Conservation (phyloP, 495 filamentous ascomycete genomes). For the Zalerion maritima region DNA sequence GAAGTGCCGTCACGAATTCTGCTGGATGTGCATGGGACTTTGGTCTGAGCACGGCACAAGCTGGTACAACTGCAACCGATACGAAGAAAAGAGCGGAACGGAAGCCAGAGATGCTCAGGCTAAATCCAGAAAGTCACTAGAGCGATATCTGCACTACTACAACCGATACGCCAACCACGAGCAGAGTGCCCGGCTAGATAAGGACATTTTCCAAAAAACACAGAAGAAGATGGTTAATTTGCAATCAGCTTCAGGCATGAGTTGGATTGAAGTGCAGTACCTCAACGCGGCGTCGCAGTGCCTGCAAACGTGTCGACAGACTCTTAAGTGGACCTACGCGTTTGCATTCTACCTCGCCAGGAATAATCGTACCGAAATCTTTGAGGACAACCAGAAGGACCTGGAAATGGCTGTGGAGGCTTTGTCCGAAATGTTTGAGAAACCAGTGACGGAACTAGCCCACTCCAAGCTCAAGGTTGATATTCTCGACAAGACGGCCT, state of each 20-base stretch:
- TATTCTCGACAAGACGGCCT: conserved; percentile 94
- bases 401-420: conserved; percentile 92
- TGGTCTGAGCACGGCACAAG: conserved; percentile 99
- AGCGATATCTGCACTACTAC: conserved; percentile 95
- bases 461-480: conserved; percentile 69
- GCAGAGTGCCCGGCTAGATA: conserved; percentile 91
- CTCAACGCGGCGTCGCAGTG: conserved; percentile 83
- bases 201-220: conserved; percentile 88
- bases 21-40: conserved; percentile 99
- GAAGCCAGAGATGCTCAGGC: conserved; percentile 87
- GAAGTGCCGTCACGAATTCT: conserved; percentile 97
- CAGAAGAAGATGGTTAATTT: conserved; percentile 98
- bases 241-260: conserved; percentile 84
- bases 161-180: conserved; percentile 98
- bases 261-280: conserved; percentile 98
- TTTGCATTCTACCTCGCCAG: conserved; percentile 93
- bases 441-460: conserved; percentile 69
- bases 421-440: conserved; percentile 95
- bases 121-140: conserved; percentile 72
- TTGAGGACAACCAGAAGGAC: conserved; percentile 98
- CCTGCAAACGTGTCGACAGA: conserved; percentile 90
- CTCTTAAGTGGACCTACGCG: conserved; percentile 96
- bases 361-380: conserved; percentile 93
- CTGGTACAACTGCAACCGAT: conserved; percentile 99
- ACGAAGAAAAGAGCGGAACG: conserved; percentile 83